These are phyloP conservation scores for Ganoderma boninense DNA, from an alignment of 1,284 basidiomycete genomes.

Conservation along the genomic window DNA sequence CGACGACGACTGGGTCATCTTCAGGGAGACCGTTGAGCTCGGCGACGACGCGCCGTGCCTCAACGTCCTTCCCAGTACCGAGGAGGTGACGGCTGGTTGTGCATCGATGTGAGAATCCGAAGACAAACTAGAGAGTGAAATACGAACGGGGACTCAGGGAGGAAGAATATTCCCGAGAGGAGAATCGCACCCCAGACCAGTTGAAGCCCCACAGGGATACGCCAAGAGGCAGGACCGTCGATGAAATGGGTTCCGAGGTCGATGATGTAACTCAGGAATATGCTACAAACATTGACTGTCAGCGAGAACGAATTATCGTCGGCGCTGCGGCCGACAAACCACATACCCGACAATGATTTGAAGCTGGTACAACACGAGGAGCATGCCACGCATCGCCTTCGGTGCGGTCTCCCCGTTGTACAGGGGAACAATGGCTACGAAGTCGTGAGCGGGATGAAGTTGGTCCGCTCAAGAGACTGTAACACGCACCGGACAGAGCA, in stretches of 20 bases:
- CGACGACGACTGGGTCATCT: slow-evolving; percentile 70
- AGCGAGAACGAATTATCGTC: background rate
- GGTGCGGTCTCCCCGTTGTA: slow-evolving; percentile 86
- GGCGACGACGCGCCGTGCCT: slow-evolving; percentile 71
- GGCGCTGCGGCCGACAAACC: background rate
- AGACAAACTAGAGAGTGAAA: background rate
- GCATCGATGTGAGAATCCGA: background rate
- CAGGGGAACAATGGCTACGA: slow-evolving; percentile 77
- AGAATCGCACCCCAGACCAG: slow-evolving; percentile 73
- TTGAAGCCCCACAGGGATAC: slow-evolving; percentile 74
- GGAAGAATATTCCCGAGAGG: slow-evolving; percentile 74
- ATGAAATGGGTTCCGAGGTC: slow-evolving; percentile 75
- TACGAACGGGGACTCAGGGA: slow-evolving; percentile 82
- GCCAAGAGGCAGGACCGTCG: slow-evolving; percentile 71
- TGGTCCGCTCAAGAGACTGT: too few species aligned
- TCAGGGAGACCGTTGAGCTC: slow-evolving; percentile 68
- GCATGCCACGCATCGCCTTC: slow-evolving; percentile 75
- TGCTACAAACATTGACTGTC: slow-evolving; percentile 44
- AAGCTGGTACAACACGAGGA: slow-evolving; percentile 80
- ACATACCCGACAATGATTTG: slow-evolving; percentile 75
- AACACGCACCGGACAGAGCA: slow-evolving; percentile 67
- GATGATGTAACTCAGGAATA: slow-evolving; percentile 79
- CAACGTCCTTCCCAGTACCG: slow-evolving; percentile 56
- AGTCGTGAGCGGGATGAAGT: background rate
- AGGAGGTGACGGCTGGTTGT: slow-evolving; percentile 66